These are phyloP conservation scores for Exophiala sp. DNA, from an alignment of 2,329 filamentous ascomycete species.

Conservation along the genomic window DNA sequence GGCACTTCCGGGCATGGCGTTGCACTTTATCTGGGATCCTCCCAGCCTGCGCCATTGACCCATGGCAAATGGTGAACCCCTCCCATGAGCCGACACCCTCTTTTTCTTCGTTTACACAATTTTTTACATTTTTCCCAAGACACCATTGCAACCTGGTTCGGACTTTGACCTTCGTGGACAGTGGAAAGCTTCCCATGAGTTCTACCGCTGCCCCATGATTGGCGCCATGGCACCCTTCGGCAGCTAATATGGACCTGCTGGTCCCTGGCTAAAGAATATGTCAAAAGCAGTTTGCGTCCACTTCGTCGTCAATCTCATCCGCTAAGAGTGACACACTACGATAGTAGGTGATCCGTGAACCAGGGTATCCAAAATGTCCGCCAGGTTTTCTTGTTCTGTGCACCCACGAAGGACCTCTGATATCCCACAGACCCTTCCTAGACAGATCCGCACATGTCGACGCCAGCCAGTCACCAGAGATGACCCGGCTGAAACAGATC, in stretches of 20 bases:
- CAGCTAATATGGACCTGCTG: neutral
- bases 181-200: neutral
- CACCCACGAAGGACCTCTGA: neutral
- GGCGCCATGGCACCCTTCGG: neutral
- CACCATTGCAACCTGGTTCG: too few species aligned
- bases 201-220: neutral
- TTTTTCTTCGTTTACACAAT: neutral
- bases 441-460: conserved; percentile 15
- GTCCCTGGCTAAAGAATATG: neutral
- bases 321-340: neutral
- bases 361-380: neutral
- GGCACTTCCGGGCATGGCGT: neutral
- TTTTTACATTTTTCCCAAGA: neutral
- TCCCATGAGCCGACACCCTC: neutral
- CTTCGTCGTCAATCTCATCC: neutral
- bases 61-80: neutral
- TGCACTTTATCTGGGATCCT: neutral
- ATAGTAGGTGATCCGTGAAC: neutral
- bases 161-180: too few species aligned
- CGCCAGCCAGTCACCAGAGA: conserved; percentile 1
- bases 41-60: neutral
- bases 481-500: conserved; percentile 2
- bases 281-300: neutral
- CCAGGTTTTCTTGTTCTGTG: neutral
- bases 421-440: neutral